Base-by-base conservation (phyloP, 805 yeast genomes). In the Starmerella tilneyi region DNA sequence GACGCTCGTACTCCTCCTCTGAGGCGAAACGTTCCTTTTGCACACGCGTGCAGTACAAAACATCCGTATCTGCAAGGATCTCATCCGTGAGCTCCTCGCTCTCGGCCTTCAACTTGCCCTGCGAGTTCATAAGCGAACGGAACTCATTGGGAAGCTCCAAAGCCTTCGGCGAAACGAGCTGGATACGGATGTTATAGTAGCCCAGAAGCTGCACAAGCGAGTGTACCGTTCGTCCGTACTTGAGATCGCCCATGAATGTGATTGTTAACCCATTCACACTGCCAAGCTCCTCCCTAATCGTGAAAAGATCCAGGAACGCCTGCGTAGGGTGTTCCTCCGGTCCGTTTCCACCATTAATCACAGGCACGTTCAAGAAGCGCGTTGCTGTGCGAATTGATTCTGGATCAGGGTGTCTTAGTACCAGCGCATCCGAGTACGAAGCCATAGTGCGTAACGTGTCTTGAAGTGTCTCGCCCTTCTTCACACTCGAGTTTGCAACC, bases 291-390 rank as follows among this genome's bases (percentile, higher is more conserved):
- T 92, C 99, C 71, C 99, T 84, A 59, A 92, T 92, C 43, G 99
- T 92, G 75, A 89, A 92, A 66, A 92, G 71, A 64, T 92, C 99
- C 61, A 94, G 73, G 71, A 92, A 84, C 2, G 98, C 98, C 70
- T 92, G 99, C 20, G 97, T 84, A 59, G 99, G 99, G 67, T 92
- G 99, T 71, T 92, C 99, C 66, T 85, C 80, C 43, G 96, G 73
- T 30, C 99, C 99, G 64, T 92, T 92, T 61, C 98, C 99, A 62
- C 95, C 98, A 62, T 92, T 92, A 63, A 92, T 78, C 54, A 94
- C 84, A 47, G 99, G 98, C 56, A 94, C 86, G 45, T 96, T 95
- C 20, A 96, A 85, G 71, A 79, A 92, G 63, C 89, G 86, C 56
- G 96, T 94, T 48, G 98, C 98, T 64, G 81, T 78, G 57, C 80